Evolutionary conservation across 2,329 filamentous ascomycete species (phyloP).

Genomic region (Fusarium pseudocircinatum): DNA sequence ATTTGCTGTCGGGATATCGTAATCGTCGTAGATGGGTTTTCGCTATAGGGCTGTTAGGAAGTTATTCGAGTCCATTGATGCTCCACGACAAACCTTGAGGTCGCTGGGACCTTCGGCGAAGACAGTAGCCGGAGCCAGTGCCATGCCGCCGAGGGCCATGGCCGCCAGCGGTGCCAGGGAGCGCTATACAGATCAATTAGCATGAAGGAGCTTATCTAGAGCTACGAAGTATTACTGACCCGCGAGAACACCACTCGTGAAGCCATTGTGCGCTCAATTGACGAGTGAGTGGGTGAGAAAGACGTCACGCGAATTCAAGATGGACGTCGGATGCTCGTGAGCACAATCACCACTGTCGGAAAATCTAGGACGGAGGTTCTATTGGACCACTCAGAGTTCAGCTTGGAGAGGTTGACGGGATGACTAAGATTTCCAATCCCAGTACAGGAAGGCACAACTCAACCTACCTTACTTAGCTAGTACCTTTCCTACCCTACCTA

Average conservation of each 20-base stretch:
- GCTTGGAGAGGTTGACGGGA: slow-evolving; percentile 9
- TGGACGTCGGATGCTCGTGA: slow-evolving; percentile 35
- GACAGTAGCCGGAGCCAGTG: slow-evolving; percentile 58
- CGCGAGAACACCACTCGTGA: slow-evolving; percentile 67
- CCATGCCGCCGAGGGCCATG: slow-evolving; percentile 59
- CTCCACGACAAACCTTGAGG: slow-evolving; percentile 44
- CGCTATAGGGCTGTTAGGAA: slow-evolving; percentile 45
- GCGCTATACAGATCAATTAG: slow-evolving; percentile 54
- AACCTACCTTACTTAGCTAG: not conserved
- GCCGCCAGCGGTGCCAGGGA: slow-evolving; percentile 64
- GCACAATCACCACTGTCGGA: slow-evolving; percentile 40
- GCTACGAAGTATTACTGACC: slow-evolving; percentile 51
- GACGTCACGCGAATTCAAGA: slow-evolving; percentile 42
- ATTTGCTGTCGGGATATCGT: slow-evolving; percentile 57
- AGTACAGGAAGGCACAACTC: slow-evolving; percentile 9
- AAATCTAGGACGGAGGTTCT: slow-evolving; percentile 45
- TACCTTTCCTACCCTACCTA: too few species aligned
- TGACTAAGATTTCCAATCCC: slow-evolving; percentile 26
- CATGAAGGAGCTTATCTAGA: slow-evolving; percentile 28
- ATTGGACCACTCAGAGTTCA: slow-evolving; percentile 29
- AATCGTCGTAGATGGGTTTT: slow-evolving; percentile 85
- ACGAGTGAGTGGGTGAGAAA: slow-evolving; percentile 41
- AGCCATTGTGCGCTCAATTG: slow-evolving; percentile 67
- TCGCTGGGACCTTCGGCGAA: slow-evolving; percentile 61
- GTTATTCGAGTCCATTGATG: not conserved